Evolutionary conservation across 139 green algal species (phyloP).

Genomic region (Chlamydomonas asymmetrica): DNA sequence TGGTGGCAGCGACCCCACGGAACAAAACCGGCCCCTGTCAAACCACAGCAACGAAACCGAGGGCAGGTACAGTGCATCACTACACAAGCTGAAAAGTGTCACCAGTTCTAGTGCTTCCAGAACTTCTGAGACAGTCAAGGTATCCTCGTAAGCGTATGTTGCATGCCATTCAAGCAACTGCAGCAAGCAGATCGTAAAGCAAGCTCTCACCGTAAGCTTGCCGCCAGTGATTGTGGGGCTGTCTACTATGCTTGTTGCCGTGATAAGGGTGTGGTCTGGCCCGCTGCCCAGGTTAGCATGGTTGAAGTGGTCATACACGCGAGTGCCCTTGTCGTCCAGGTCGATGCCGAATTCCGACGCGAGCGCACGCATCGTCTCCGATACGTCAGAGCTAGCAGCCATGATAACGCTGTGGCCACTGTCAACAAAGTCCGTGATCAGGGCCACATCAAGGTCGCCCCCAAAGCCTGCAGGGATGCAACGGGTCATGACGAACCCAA

Average conservation of each 20-base stretch:
- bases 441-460: constrained; percentile 54
- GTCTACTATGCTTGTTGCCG: constrained; percentile 12
- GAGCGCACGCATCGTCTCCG: constrained; percentile 55
- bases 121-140: too few species aligned
- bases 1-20: constrained; percentile 56
- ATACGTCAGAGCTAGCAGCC: constrained; percentile 53
- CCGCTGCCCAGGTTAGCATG: constrained; percentile 21
- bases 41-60: background rate
- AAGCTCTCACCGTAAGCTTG: background rate
- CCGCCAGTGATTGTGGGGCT: constrained; percentile 24
- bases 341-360: constrained; percentile 74
- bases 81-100: too few species aligned
- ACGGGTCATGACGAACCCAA: too few species aligned
- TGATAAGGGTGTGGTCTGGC: constrained; percentile 41
- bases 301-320: constrained; percentile 52
- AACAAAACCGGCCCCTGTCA: constrained; percentile 68
- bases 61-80: background rate
- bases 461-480: constrained; percentile 59
- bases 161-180: too few species aligned
- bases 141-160: too few species aligned
- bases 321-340: constrained; percentile 62
- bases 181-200: too few species aligned
- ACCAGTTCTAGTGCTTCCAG: too few species aligned
- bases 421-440: constrained; percentile 88
- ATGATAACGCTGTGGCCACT: constrained; percentile 80